Percentiles rank a stretch among this genome's conserved stretches.
Conservation (phyloP, 176 grass and related monocot genomes). For the Eremochloa ophiuroides region DNA sequence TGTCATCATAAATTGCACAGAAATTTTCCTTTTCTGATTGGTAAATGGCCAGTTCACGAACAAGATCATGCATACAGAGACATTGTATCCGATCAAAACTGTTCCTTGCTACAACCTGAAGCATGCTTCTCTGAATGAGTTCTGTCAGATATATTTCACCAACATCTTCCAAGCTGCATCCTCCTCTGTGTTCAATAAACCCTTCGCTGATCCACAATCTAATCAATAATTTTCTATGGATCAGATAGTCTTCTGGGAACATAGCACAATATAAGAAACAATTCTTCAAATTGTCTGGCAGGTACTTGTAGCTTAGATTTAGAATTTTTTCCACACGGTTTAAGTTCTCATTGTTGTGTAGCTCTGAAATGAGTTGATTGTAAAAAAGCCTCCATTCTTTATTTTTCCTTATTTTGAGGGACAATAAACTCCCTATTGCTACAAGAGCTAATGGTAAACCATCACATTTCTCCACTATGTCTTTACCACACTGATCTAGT, state of each 20-base stretch:
- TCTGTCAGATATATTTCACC: constrained; percentile 35
- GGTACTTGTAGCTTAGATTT: no score
- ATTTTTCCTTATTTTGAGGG: not conserved
- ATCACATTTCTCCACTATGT: constrained; percentile 33
- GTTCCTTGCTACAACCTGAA: constrained; percentile 32
- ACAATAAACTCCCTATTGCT: constrained; percentile 30
- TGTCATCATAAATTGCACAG: not conserved
- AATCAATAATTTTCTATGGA: constrained; percentile 20
- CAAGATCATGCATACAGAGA: constrained; percentile 42
- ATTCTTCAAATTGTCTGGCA: constrained; percentile 38
- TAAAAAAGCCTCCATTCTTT: constrained; percentile 31
- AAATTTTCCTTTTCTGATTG: constrained; percentile 23
- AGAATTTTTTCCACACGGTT: constrained; percentile 33
- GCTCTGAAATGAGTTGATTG: constrained; percentile 29
- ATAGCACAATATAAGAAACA: constrained; percentile 56
- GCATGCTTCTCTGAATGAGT: constrained; percentile 42
- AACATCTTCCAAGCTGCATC: constrained; percentile 40
- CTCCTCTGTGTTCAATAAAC: constrained; percentile 34
- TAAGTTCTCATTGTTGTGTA: constrained; percentile 22
- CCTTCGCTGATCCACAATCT: constrained; percentile 51
- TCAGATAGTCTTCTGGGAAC: constrained; percentile 49
- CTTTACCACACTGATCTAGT: not conserved
- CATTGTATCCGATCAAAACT: not conserved
- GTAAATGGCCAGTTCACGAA: constrained; percentile 37
- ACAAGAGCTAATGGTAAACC: constrained; percentile 49